These are phyloP conservation scores for Saccharomycopsis fermentans DNA, from an alignment of 805 yeast species.

Conservation along the genomic window DNA sequence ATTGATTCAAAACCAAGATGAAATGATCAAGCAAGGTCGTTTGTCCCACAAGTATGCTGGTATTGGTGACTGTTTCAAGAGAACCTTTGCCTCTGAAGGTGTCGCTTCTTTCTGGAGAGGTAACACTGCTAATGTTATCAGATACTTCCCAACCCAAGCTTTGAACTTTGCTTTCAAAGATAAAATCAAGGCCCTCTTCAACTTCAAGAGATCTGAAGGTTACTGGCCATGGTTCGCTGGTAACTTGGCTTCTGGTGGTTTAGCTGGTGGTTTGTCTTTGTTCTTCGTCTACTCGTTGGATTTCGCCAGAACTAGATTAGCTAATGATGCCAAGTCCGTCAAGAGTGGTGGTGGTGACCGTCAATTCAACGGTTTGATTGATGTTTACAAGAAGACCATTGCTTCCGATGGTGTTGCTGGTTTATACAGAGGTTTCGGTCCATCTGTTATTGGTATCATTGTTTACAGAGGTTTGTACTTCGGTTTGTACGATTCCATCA, in stretches of 20 bases:
- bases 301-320: slow-evolving; percentile 97
- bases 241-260: slow-evolving; percentile 97
- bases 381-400: slow-evolving; percentile 91
- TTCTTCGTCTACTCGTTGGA: slow-evolving; percentile 92
- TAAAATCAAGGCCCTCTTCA: slow-evolving; percentile 88
- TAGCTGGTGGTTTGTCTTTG: slow-evolving; percentile 93
- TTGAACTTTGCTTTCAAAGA: slow-evolving; percentile 97
- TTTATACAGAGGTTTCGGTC: slow-evolving; percentile 98
- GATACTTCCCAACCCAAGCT: slow-evolving; percentile 99
- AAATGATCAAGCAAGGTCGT: slow-evolving; percentile 96
- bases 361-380: slow-evolving; percentile 93
- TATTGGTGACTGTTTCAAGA: slow-evolving; percentile 84
- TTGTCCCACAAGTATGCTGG: slow-evolving; percentile 76
- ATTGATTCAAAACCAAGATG: slow-evolving; percentile 94
- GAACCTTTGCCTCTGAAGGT: slow-evolving; percentile 94
- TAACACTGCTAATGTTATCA: slow-evolving; percentile 96
- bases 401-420: slow-evolving; percentile 96
- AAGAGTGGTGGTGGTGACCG: slow-evolving; percentile 62
- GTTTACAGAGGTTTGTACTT: slow-evolving; percentile 99
- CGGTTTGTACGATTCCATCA: slow-evolving; percentile 93
- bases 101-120: slow-evolving; percentile 94
- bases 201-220: slow-evolving; percentile 91
- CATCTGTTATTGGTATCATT: slow-evolving; percentile 93
- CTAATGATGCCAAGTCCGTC: slow-evolving; percentile 90
- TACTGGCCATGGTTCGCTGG: slow-evolving; percentile 93